phyloP scores from a whole-genome alignment of 108 stramenopile species.

The Seminavis robusta region DNA sequence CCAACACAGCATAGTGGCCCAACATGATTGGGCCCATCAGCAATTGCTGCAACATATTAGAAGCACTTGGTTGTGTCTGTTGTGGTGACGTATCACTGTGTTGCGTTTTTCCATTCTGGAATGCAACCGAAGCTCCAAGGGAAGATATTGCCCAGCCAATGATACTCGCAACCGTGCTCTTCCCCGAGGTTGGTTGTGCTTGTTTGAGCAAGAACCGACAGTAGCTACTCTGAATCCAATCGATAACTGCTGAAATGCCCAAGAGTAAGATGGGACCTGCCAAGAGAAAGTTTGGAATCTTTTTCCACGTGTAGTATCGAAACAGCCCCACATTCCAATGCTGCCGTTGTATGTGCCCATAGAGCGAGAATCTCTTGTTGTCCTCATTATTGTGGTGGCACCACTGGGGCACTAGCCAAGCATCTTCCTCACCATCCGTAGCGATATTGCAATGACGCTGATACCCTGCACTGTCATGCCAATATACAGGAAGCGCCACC shows the following conservation, averaged over 20 bases:
- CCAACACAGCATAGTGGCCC: constrained; percentile 70
- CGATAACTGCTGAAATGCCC: constrained; percentile 29
- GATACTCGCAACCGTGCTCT: background rate
- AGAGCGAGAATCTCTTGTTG: constrained; percentile 54
- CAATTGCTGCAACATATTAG: background rate
- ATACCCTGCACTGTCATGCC: constrained; percentile 57
- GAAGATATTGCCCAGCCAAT: background rate
- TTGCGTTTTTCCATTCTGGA: too few relatives aligned
- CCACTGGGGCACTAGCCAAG: constrained; percentile 29
- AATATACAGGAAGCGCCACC: constrained; percentile 41
- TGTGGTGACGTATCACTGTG: background rate
- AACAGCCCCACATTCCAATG: constrained; percentile 89
- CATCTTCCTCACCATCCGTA: background rate
- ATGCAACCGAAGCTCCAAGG: background rate
- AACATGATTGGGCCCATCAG: constrained; percentile 34
- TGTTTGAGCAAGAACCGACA: background rate
- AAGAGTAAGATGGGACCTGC: constrained; percentile 60
- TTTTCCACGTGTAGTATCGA: constrained; percentile 71
- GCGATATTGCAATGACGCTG: constrained; percentile 38
- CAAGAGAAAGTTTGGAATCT: constrained; percentile 82
- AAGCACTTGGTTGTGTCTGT: too few relatives aligned
- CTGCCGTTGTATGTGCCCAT: constrained; percentile 66
- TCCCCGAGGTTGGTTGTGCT: background rate
- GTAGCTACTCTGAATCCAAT: constrained; percentile 58
- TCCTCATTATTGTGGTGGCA: constrained; percentile 12